Conservation (phyloP, 2,329 filamentous ascomycete genomes). For the Hymenoscyphus fructigenus region DNA sequence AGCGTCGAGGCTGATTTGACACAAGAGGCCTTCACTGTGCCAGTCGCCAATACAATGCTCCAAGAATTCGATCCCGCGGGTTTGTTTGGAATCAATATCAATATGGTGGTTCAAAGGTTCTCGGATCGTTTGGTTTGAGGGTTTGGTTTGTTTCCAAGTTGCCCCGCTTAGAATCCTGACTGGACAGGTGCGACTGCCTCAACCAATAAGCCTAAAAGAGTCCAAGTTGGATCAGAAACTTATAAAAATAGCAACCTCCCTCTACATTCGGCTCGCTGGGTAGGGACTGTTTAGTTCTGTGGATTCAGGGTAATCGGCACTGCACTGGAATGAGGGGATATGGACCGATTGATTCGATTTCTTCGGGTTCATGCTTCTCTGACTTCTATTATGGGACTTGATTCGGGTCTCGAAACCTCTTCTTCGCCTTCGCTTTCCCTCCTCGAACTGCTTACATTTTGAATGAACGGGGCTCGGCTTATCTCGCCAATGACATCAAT, state of each 20-base stretch:
- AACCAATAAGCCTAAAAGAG: neutral
- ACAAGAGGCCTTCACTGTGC: conserved; percentile 16
- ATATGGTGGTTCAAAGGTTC: neutral
- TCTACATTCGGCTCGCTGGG: neutral
- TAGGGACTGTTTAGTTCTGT: too few relatives aligned
- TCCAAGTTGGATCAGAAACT: neutral
- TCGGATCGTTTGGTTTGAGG: neutral
- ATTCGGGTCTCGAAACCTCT: neutral
- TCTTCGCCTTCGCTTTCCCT: neutral
- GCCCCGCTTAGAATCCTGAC: neutral
- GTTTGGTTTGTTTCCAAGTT: neutral
- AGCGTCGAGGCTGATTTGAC: conserved; percentile 20
- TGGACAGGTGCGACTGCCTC: neutral
- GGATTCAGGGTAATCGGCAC: too few relatives aligned
- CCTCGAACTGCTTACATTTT: neutral
- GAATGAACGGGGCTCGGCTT: neutral
- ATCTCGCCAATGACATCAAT: conserved; percentile 3
- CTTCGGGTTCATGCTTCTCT: neutral
- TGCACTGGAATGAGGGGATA: too few relatives aligned
- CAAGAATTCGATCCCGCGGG: neutral
- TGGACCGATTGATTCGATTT: neutral
- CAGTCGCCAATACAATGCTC: neutral
- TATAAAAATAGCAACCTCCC: conserved; percentile 3
- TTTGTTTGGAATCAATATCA: neutral
- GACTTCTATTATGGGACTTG: conserved; percentile 1